Percentiles rank a stretch among this genome's conserved stretches.
Evolutionary conservation across 2,329 filamentous ascomycete genomes (phyloP).

Genomic region (Pseudogymnoascus sp.): DNA sequence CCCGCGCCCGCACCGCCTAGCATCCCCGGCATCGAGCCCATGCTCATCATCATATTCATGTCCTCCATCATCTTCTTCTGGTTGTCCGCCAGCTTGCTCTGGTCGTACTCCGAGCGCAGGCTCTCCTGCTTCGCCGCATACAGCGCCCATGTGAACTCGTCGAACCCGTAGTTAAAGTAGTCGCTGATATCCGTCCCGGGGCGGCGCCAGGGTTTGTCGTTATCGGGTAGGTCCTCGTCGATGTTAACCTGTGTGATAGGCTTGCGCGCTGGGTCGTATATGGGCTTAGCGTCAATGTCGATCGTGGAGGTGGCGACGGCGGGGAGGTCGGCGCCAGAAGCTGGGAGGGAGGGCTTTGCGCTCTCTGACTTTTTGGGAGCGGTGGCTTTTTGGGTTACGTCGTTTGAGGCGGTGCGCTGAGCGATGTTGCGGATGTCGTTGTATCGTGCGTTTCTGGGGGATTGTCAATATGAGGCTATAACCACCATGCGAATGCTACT

Average conservation of each 20-base stretch:
- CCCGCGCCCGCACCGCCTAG: constrained; percentile 29
- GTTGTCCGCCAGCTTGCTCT: constrained; percentile 53
- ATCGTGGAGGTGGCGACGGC: constrained; percentile 74
- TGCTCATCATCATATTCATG: constrained; percentile 61
- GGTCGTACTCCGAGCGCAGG: constrained; percentile 67
- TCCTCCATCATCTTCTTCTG: constrained; percentile 76
- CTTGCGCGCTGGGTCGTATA: constrained; percentile 72
- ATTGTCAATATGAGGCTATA: constrained; percentile 15
- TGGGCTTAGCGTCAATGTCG: constrained; percentile 75
- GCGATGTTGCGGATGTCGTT: constrained; percentile 61
- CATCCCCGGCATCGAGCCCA: constrained; percentile 43
- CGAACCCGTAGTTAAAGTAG: constrained; percentile 98
- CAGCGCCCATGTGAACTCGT: constrained; percentile 95
- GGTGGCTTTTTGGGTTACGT: constrained; percentile 40
- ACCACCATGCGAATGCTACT: constrained; percentile 23
- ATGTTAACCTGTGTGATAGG: constrained; percentile 71
- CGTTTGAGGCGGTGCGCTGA: constrained; percentile 49
- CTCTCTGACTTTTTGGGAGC: constrained; percentile 37
- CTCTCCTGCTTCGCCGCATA: constrained; percentile 85
- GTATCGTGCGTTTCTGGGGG: constrained; percentile 52
- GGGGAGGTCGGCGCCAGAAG: constrained; percentile 44
- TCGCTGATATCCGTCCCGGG: constrained; percentile 92
- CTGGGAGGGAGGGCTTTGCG: constrained; percentile 29
- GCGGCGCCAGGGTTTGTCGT: constrained; percentile 90
- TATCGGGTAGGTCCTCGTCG: constrained; percentile 51